Percentiles rank a stretch among this genome's conserved stretches.
Conservation (phyloP, 2,329 filamentous ascomycete genomes). For the Sporothrix brasiliensis region DNA sequence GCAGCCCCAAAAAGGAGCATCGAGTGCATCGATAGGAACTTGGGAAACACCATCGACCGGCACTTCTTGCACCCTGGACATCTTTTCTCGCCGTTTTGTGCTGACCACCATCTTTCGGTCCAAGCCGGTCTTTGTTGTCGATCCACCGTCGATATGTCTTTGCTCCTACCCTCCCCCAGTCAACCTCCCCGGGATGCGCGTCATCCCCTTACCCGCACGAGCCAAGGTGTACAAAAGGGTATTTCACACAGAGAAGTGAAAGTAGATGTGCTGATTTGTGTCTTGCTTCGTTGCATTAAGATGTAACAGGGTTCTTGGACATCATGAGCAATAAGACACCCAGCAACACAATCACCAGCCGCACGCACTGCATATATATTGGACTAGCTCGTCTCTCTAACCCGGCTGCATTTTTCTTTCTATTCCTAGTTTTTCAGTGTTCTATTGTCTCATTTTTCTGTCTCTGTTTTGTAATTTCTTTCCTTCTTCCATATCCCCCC, state of each 20-base stretch:
- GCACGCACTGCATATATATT: conserved; percentile 25
- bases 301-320: neutral
- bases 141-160: neutral
- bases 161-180: neutral
- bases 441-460: neutral
- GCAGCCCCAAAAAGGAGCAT: neutral
- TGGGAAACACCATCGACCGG: conserved; percentile 15
- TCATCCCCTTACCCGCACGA: neutral
- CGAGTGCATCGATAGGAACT: neutral
- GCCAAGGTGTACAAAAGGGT: neutral
- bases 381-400: neutral
- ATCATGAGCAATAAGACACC: neutral
- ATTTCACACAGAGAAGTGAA: neutral
- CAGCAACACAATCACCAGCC: neutral
- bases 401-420: neutral
- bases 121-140: neutral
- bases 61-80: conserved; percentile 12
- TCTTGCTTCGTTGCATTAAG: neutral
- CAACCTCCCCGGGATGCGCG: neutral
- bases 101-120: neutral
- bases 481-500: neutral
- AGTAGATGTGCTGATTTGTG: neutral
- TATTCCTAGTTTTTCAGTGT: neutral
- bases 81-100: neutral
- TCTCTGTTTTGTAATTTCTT: neutral